Evolutionary conservation across 306 rosid species (phyloP).

Genomic region (Dryas octopetala): DNA sequence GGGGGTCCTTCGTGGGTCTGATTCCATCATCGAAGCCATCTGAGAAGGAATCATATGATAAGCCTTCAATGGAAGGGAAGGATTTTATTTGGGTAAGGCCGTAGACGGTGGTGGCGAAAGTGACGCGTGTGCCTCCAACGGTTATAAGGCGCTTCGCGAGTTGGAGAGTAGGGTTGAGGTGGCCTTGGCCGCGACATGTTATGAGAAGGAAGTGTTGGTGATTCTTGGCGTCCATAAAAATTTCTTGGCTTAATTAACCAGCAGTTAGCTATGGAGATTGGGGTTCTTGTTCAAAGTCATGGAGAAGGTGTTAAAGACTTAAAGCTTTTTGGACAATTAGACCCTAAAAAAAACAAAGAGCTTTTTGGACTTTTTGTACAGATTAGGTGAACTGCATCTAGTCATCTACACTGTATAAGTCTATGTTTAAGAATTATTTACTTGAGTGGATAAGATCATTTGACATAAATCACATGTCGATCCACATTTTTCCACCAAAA

Average conservation of each 20-base stretch:
- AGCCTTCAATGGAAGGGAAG: conserved; percentile 2
- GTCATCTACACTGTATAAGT: too few relatives aligned
- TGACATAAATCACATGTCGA: background rate
- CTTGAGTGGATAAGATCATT: background rate
- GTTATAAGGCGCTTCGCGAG: conserved; percentile 15
- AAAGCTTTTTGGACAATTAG: too few relatives aligned
- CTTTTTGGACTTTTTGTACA: background rate
- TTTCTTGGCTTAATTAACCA: background rate
- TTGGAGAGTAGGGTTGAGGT: conserved; percentile 19
- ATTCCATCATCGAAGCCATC: conserved; percentile 23
- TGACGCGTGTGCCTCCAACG: conserved; percentile 5
- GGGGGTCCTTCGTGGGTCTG: background rate
- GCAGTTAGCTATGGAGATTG: background rate
- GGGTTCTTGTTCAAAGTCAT: background rate
- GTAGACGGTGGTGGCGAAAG: conserved; percentile 6
- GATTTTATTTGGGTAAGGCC: conserved; percentile 7
- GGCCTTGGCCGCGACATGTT: conserved; percentile 9
- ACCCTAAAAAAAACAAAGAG: too few relatives aligned
- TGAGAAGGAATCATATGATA: conserved; percentile 9
- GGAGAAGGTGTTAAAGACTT: background rate
- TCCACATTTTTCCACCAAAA: background rate
- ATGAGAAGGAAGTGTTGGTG: conserved; percentile 19
- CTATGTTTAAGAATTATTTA: too few relatives aligned
- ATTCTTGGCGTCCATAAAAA: background rate
- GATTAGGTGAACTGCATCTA: too few relatives aligned